Evolutionary conservation across 2,329 filamentous ascomycete species (phyloP).

Genomic region (Verticillium nubilum): DNA sequence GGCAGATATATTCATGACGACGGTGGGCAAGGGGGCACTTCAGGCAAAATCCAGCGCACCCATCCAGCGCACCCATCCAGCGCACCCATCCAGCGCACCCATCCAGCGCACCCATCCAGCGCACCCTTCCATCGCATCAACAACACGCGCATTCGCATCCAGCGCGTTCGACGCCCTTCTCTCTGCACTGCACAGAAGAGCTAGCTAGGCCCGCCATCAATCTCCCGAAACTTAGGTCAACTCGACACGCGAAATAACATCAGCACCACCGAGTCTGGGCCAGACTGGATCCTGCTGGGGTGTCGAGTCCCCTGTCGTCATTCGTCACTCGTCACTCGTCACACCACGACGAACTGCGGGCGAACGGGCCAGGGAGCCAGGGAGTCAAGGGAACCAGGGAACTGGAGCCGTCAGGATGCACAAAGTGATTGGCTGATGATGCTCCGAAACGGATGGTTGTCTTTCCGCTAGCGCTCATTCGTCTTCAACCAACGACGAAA

Average conservation of each 20-base stretch:
- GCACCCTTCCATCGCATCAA: background rate
- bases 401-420: background rate
- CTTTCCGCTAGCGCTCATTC: background rate
- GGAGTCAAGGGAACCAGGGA: background rate
- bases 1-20: background rate
- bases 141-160: background rate
- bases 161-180: slow-evolving; percentile 2
- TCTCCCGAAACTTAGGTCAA: background rate
- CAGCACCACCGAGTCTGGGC: background rate
- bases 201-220: background rate
- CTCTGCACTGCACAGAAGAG: background rate
- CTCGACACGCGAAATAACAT: background rate
- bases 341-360: background rate
- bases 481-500: too few relatives aligned
- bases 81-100: too few relatives aligned
- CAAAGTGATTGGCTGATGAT: background rate
- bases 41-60: background rate
- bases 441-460: background rate
- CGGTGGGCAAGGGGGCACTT: background rate
- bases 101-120: background rate
- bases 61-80: too few relatives aligned
- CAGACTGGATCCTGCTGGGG: background rate
- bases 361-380: background rate
- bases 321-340: background rate
- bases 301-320: background rate